A percentile compares a stretch with the other conserved stretches of the same genome.
Conservation (phyloP, 129 eudicot species). For the Erigeron canadensis region DNA sequence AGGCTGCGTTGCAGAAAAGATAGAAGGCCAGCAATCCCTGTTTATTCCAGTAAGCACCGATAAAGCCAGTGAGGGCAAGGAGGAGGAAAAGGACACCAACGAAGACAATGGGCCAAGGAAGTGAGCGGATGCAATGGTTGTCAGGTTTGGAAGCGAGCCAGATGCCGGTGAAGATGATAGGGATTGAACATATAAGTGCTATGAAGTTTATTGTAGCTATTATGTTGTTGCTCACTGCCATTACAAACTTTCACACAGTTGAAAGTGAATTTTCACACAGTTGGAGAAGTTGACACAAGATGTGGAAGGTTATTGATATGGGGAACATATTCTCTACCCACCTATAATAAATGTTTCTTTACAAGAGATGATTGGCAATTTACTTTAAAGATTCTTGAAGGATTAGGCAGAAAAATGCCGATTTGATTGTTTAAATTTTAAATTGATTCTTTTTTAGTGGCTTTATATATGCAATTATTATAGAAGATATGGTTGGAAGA, state of each 20-base stretch:
- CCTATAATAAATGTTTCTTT: conserved; percentile 27
- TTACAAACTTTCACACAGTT: conserved; percentile 30
- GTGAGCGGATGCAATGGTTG: conserved; percentile 85
- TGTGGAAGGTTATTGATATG: conserved; percentile 24
- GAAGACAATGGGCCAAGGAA: conserved; percentile 86
- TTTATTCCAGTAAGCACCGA: conserved; percentile 83
- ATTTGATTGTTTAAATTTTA: not conserved
- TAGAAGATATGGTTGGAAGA: conserved; percentile 22
- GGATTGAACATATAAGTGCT: conserved; percentile 80
- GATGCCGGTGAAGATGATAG: conserved; percentile 75
- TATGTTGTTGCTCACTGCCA: conserved; percentile 93
- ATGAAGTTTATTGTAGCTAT: conserved; percentile 79
- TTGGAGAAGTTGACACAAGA: conserved; percentile 16
- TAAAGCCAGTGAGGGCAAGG: conserved; percentile 77
- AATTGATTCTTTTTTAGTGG: conserved; percentile 28
- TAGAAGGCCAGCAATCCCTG: conserved; percentile 70
- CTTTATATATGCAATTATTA: conserved; percentile 31
- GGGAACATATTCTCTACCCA: conserved; percentile 38
- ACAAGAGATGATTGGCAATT: conserved; percentile 16
- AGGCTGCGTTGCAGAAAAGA: conserved; percentile 76
- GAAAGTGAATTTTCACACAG: conserved; percentile 19
- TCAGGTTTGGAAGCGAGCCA: conserved; percentile 93
- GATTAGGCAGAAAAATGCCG: conserved; percentile 25
- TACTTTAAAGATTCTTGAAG: conserved; percentile 30
- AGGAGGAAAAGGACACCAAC: conserved; percentile 65